A percentile compares a stretch with the other conserved stretches of the same genome.
Evolutionary conservation across 345 rosid genomes (phyloP).

Genomic region (Brassica rapa): DNA sequence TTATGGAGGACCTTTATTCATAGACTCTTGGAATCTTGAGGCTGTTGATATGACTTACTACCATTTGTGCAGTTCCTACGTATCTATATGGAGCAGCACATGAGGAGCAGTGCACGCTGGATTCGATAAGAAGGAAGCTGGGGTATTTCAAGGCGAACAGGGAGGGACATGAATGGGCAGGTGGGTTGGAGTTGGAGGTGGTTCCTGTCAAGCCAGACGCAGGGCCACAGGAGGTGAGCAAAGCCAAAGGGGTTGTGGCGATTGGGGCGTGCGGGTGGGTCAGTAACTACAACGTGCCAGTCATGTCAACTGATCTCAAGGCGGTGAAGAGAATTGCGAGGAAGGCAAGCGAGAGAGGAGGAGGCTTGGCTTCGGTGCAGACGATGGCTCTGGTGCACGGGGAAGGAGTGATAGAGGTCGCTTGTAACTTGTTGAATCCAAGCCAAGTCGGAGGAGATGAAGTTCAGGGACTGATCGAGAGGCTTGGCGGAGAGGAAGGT

Average conservation of each 20-base stretch:
- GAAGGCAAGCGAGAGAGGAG: slow-evolving; percentile 73
- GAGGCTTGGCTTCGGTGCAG: slow-evolving; percentile 83
- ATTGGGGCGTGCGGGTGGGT: slow-evolving; percentile 85
- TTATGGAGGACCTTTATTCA: neutral
- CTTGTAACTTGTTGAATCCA: slow-evolving; percentile 88
- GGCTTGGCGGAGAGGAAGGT: slow-evolving; percentile 61
- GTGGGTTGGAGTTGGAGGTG: slow-evolving; percentile 53
- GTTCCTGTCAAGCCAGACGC: slow-evolving; percentile 64
- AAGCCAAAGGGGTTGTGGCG: slow-evolving; percentile 62
- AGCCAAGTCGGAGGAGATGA: slow-evolving; percentile 62
- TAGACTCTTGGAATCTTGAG: neutral
- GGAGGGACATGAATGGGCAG: slow-evolving; percentile 67
- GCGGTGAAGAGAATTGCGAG: slow-evolving; percentile 66
- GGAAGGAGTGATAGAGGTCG: slow-evolving; percentile 70
- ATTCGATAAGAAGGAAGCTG: slow-evolving; percentile 77
- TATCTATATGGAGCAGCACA: slow-evolving; percentile 79
- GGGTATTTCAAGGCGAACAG: slow-evolving; percentile 85
- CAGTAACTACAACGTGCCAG: slow-evolving; percentile 82
- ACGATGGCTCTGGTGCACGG: slow-evolving; percentile 86
- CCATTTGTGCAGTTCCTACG: slow-evolving; percentile 66
- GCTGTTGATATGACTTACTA: neutral
- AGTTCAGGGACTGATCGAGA: slow-evolving; percentile 76
- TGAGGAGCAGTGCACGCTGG: slow-evolving; percentile 62
- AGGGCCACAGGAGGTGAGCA: slow-evolving; percentile 60
- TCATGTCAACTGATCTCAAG: slow-evolving; percentile 54